Percentiles rank a stretch among this genome's conserved stretches.
These are phyloP conservation scores for Plectosphaerella sp. DNA, from an alignment of 2,329 filamentous ascomycete genomes.

Conservation along the genomic window DNA sequence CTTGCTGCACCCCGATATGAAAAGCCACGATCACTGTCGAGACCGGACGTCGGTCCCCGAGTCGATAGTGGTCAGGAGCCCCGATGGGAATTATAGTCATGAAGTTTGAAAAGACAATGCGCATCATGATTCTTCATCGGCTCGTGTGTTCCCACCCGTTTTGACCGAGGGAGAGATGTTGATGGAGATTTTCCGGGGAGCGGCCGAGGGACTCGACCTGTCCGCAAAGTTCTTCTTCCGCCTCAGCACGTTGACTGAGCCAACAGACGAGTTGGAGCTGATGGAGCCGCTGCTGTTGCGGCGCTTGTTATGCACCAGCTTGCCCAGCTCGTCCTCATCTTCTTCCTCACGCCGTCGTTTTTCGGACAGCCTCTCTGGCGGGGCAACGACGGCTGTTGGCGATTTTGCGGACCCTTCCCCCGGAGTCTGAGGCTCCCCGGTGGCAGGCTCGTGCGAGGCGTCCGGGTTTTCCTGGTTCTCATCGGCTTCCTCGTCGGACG, in stretches of 20 bases:
- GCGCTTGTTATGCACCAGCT: conserved; percentile 65
- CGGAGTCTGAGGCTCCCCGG: conserved; percentile 12
- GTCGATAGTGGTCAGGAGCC: too few species aligned
- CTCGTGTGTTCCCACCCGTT: conserved; percentile 29
- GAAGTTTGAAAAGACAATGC: neutral
- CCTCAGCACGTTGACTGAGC: conserved; percentile 29
- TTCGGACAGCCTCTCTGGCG: conserved; percentile 76
- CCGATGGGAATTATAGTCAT: neutral
- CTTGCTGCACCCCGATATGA: too few species aligned
- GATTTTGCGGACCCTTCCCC: neutral
- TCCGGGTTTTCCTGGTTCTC: conserved; percentile 54
- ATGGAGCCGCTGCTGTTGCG: conserved; percentile 51
- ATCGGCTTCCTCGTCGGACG: conserved; percentile 77
- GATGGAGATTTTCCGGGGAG: conserved; percentile 54
- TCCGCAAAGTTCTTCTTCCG: conserved; percentile 43
- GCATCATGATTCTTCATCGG: conserved; percentile 33
- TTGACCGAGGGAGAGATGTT: conserved; percentile 45
- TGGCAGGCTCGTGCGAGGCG: conserved; percentile 13
- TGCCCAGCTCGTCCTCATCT: conserved; percentile 87
- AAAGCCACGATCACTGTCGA: too few species aligned
- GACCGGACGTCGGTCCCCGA: too few species aligned
- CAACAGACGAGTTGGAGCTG: conserved; percentile 31
- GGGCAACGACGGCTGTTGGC: conserved; percentile 33
- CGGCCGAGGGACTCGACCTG: conserved; percentile 29
- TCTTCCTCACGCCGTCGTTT: conserved; percentile 91